Evolutionary conservation across 1,284 basidiomycete species (phyloP).

Genomic region (Singerocomus inundabilis): DNA sequence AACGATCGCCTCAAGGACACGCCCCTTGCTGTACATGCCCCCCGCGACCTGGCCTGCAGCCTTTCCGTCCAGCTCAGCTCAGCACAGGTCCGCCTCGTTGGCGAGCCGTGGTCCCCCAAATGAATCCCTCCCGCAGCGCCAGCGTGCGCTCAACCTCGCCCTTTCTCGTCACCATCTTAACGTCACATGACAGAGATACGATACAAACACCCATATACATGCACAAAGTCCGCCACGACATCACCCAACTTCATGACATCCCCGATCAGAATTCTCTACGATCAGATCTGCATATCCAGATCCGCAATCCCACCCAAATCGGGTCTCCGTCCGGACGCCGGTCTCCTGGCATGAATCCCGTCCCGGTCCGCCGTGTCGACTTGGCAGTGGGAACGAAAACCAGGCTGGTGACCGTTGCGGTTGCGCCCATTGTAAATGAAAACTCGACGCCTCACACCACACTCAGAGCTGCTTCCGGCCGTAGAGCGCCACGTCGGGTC

Average conservation of each 20-base stretch:
- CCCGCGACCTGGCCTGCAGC: background rate
- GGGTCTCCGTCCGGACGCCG: constrained; percentile 19
- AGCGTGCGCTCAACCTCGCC: constrained; percentile 26
- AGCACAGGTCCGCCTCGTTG: constrained; percentile 4
- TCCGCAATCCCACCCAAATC: constrained; percentile 18
- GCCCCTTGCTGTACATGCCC: constrained; percentile 14
- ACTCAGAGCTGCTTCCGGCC: constrained; percentile 15
- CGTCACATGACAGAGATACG: constrained; percentile 23
- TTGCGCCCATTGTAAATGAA: constrained; percentile 29
- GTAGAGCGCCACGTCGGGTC: constrained; percentile 19
- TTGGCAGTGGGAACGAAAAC: constrained; percentile 18
- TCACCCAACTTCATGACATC: constrained; percentile 16
- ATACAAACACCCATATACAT: constrained; percentile 20
- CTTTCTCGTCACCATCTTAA: constrained; percentile 4
- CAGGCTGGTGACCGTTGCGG: constrained; percentile 12
- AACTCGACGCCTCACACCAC: constrained; percentile 18
- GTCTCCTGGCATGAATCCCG: background rate
- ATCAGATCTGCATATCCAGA: constrained; percentile 33
- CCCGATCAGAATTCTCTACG: constrained; percentile 37
- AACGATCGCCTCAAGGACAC: constrained; percentile 22
- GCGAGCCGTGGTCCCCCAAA: constrained; percentile 11
- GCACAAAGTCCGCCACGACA: constrained; percentile 20
- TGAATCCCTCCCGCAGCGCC: constrained; percentile 21
- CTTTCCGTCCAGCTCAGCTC: background rate
- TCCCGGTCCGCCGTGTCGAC: background rate